Evolutionary conservation across 177 flowering plant species (phyloP), one percentile per base, ranked within the genome.

Genomic region (Tripterygium wilfordii): DNA sequence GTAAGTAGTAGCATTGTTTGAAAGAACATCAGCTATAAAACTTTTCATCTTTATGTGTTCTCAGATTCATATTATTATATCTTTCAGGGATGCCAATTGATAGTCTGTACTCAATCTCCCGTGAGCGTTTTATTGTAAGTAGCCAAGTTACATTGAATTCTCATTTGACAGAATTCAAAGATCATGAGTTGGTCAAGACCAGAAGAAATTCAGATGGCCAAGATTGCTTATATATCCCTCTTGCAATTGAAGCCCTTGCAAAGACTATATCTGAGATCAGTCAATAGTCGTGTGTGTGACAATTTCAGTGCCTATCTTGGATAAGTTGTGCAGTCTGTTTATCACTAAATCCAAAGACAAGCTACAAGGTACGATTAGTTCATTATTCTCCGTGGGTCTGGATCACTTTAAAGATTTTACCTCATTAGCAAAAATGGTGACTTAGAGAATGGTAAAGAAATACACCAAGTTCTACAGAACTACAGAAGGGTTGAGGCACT

Each of bases 81-180:
- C 32, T 52, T 32, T 36, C 81, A 92, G 99, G 97, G 17, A 73
- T 92, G 83, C 80, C 85, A 8, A 45, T 75, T 19, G 78, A 65
- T 56, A 54, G 53, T 46, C 49, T 89, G 51, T 87, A 86, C 50
- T 18, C 79, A 27, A 68, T 46, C 26, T 84, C 96, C 45, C 83
- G 96, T 25, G 95, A 89, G 53, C 76, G 81, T 5, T 83, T 80
- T 56, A 58, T 83, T 38, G 84, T 78, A 31, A 80, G 83, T 49
- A 80, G 80, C 56, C 86, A 69, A 63, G 70, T 73, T 33, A 80
- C 86, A 7, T 42, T 92, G 48, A 89, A 87, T 63, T 80, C 97
- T 29, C 95, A 92, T 56, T 70, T 92, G 74, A 92, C 95, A 20
- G 99, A 92, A 63, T 89, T 92, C 60, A 86, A 78, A 67, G 99